phyloP scores from a whole-genome alignment of 805 yeast genomes.

The Ogataea chonburiensis region DNA sequence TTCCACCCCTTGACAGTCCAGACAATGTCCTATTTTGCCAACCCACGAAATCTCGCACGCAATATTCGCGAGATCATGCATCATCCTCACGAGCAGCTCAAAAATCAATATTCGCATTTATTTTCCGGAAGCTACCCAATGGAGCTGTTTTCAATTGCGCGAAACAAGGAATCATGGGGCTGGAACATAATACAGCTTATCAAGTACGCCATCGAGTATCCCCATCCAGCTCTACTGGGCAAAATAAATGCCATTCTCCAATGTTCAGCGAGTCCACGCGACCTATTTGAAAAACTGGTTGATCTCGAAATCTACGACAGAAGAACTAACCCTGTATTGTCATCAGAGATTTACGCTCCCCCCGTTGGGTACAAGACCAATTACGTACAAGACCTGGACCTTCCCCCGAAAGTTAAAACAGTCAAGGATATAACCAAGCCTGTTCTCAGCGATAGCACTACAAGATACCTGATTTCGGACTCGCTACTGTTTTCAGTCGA shows the following conservation, averaged over 20 bases:
- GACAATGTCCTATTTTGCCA: constrained; percentile 20
- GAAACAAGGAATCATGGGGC: constrained; percentile 20
- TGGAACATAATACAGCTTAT: constrained; percentile 27
- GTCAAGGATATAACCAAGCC: constrained; percentile 7
- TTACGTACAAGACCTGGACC: constrained; percentile 4
- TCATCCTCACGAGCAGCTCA: constrained; percentile 15
- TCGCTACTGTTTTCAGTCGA: constrained; percentile 27
- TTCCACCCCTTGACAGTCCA: constrained; percentile 24
- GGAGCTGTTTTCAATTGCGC: constrained; percentile 14
- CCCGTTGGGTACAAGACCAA: constrained; percentile 1
- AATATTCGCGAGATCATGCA: constrained; percentile 18
- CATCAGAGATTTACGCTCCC: constrained; percentile 25
- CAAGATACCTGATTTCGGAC: constrained; percentile 19
- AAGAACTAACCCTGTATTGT: constrained; percentile 27
- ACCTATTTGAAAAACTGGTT: constrained; percentile 18
- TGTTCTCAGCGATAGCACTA: background rate
- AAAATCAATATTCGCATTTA: constrained; percentile 18
- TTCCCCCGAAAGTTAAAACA: constrained; percentile 1
- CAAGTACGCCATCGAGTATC: constrained; percentile 32
- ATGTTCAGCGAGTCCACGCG: constrained; percentile 12
- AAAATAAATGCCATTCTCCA: constrained; percentile 20
- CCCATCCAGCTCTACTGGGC: constrained; percentile 27
- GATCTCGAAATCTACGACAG: constrained; percentile 18
- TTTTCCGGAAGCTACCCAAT: constrained; percentile 18
- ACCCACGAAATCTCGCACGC: constrained; percentile 25